Base-by-base conservation (phyloP, 2,329 filamentous ascomycete genomes). In the Bipolaris victoriae region DNA sequence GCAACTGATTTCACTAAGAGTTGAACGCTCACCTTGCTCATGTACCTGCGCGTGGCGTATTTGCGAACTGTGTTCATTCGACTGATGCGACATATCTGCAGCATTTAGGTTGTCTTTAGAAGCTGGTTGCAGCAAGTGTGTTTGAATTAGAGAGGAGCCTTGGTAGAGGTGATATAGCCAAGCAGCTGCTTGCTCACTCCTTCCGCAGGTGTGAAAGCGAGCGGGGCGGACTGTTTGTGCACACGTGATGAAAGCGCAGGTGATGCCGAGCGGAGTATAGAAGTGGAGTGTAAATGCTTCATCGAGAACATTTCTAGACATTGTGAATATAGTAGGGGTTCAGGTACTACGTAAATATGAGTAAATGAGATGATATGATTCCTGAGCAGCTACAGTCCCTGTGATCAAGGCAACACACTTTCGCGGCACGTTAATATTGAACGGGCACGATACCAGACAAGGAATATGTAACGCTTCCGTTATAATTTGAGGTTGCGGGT, bases 191-290 rank as follows among this genome's bases (percentile, higher is more conserved):
- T 44, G 52, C 22, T 51, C 35, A 37, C 44, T 44, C 31, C 7
- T n/a, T 31, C 33, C 33, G 24, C 31, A 37, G 33, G 49, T 26
- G 35, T 44, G 35, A 41, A 46, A 31, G 47, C 31, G 44, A 51
- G 58, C 52, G 55, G 58, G 58, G 58, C 48, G 24, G 44, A 36
- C 49, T 41, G 40, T 55, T 58, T 52, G 52, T 49, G 7, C 39
- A 5, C 35, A 36, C 36, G 29, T 31, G 29, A 31, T 13, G 29
- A 31, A 31, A 31, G 29, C 7, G 29, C 10, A 31, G 29, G 29
- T 31, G 4, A 4, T 13, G 29, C 29, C 29, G 29, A 31, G 29
- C 5, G 29, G 10, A 4, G 26, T 6, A 18, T 48, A 15, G 26
- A 46, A 11, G 22, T 24, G 50, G 36, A 31, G 16, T 39, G 16